Evolutionary conservation across 306 rosid species (phyloP).

Genomic region (Comarum palustre): DNA sequence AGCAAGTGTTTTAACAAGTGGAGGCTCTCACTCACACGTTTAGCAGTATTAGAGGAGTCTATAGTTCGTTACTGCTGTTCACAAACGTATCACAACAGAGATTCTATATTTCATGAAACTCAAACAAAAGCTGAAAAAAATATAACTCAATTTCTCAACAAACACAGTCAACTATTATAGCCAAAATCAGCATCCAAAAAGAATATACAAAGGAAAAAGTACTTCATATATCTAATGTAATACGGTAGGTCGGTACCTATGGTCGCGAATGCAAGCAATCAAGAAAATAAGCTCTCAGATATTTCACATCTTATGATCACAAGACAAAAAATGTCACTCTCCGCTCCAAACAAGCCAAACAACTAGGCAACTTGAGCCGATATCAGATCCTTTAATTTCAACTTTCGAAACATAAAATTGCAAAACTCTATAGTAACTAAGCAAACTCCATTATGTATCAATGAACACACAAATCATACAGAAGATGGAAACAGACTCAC

Average conservation of each 20-base stretch:
- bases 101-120: background rate
- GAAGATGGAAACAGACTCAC: conserved; percentile 1
- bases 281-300: background rate
- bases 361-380: no score
- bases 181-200: background rate
- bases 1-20: background rate
- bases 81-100: background rate
- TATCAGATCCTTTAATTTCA: background rate
- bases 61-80: background rate
- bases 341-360: background rate
- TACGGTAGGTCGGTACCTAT: background rate
- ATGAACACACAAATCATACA: background rate
- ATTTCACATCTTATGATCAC: background rate
- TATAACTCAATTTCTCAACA: background rate
- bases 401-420: conserved; percentile 17
- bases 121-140: background rate
- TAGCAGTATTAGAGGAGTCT: background rate
- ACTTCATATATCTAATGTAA: background rate
- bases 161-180: background rate
- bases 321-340: background rate
- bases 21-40: background rate
- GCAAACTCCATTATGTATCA: conserved; percentile 15
- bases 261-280: background rate
- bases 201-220: background rate
- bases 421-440: conserved; percentile 24